A percentile compares a stretch with the other conserved stretches of the same genome.
Conservation (phyloP, 1,139 yeast species). For the Hansenula sp. region DNA sequence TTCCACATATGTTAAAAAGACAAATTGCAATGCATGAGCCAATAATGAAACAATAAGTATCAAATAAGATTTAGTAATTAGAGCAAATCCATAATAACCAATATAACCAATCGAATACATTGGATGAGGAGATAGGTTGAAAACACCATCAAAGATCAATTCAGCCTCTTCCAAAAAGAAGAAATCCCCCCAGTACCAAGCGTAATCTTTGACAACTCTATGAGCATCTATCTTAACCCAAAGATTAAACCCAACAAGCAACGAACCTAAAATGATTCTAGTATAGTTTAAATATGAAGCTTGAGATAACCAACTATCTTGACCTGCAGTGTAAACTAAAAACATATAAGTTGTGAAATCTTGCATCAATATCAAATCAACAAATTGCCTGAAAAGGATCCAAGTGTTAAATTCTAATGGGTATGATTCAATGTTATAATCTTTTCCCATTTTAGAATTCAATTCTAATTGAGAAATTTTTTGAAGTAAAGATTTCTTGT, state of each 20-base stretch:
- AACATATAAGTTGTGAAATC: constrained; percentile 78
- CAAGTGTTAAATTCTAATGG: constrained; percentile 84
- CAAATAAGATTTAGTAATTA: constrained; percentile 73
- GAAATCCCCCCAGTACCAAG: constrained; percentile 97
- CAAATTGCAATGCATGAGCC: constrained; percentile 80
- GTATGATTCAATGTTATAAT: constrained; percentile 43
- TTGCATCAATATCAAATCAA: constrained; percentile 81
- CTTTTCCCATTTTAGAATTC: constrained; percentile 55
- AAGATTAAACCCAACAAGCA: constrained; percentile 63
- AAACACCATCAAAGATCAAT: constrained; percentile 84
- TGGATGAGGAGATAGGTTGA: constrained; percentile 90
- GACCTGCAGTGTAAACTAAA: constrained; percentile 60
- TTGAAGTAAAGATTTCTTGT: constrained; percentile 33
- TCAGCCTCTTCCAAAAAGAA: constrained; percentile 76
- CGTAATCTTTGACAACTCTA: constrained; percentile 84
- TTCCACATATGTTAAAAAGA: constrained; percentile 73
- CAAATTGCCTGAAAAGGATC: constrained; percentile 76
- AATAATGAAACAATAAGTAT: constrained; percentile 67
- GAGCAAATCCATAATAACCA: constrained; percentile 83
- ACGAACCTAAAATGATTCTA: constrained; percentile 40
- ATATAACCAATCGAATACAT: constrained; percentile 91
- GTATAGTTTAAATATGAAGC: constrained; percentile 32
- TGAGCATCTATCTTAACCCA: constrained; percentile 93
- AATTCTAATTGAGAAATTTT: constrained; percentile 45
- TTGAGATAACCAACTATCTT: constrained; percentile 23